Evolutionary conservation across 2,329 filamentous ascomycete species (phyloP), one percentile per base, ranked within the genome.

Genomic region (Dissoconium aciculare): DNA sequence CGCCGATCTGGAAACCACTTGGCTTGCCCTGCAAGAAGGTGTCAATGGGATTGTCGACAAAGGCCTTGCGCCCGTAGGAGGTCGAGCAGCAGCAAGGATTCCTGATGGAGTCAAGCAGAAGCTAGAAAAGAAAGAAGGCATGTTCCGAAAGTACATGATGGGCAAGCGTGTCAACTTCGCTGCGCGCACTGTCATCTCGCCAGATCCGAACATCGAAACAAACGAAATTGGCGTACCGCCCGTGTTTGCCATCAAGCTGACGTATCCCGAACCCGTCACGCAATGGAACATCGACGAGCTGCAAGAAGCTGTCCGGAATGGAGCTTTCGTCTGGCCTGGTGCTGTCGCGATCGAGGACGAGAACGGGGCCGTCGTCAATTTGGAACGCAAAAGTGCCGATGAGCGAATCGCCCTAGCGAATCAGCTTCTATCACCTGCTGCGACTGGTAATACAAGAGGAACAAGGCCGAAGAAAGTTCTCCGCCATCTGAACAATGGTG

Each of bases 81-180:
- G 83, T 30, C 66, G 73, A 11, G 81, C 83, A 15, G 81, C 75
- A 10, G 76, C 78, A 47, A 69, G 75, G 33, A 78, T 82, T 31
- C 81, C 91, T 38, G 85, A 93, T 40, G 89, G 91, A 45, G 92
- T 98, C 60, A 98, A 98, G 60, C 89, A 98, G 53, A 79, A 85
- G 51, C 67, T 98, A 15, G 89, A 98, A 59, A 98, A 98, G 66
- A 98, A 98, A 59, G 91, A 98, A 52, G 89, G 89, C 42, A 67
- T 98, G 16, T 98, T 98, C 65, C 71, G 89, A 47, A 95, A 93
- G 64, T 94, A 98, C 58, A 95, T 98, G 89, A 98, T 98, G 89
- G 89, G 89, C 38, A 98, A 98, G 66, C 84, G 89, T 64, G 89
- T 98, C 60, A 95, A 98, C 56, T 95, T 89, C 54, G 89, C 89